Percentiles rank a stretch among this genome's conserved stretches.
Evolutionary conservation across 1,284 basidiomycete genomes (phyloP).

Genomic region (Phenoliferia sp.): DNA sequence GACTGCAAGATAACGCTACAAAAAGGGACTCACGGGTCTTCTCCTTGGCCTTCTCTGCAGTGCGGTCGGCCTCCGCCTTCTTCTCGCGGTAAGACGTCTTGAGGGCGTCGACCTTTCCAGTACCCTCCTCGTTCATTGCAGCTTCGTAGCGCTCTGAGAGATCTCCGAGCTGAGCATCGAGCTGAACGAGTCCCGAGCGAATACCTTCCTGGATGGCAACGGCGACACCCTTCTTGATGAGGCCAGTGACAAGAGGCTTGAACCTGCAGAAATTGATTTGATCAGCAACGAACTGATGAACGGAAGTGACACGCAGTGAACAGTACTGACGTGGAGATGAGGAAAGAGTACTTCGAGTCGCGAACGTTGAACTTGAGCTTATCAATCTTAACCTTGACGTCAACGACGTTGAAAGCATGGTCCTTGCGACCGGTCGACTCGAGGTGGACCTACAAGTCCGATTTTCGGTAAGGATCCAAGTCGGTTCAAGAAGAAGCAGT

Average conservation of each 20-base stretch:
- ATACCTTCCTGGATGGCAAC: slow-evolving; percentile 75
- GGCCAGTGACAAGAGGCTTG: slow-evolving; percentile 61
- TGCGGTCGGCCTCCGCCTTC: slow-evolving; percentile 40
- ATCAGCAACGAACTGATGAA: slow-evolving; percentile 34
- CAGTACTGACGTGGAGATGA: slow-evolving; percentile 46
- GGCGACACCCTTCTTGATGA: slow-evolving; percentile 87
- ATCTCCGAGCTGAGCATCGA: slow-evolving; percentile 78
- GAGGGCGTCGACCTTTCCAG: slow-evolving; percentile 45
- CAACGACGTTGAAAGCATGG: slow-evolving; percentile 70
- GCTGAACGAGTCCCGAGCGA: slow-evolving; percentile 72
- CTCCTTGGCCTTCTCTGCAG: slow-evolving; percentile 38
- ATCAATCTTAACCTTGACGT: slow-evolving; percentile 61
- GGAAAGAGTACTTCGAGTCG: slow-evolving; percentile 81
- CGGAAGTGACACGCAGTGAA: slow-evolving; percentile 53
- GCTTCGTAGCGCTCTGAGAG: slow-evolving; percentile 70
- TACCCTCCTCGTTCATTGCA: slow-evolving; percentile 56
- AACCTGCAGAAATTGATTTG: slow-evolving; percentile 36
- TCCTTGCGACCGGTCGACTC: slow-evolving; percentile 42
- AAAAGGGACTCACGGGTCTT: slow-evolving; percentile 32
- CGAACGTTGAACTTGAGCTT: slow-evolving; percentile 85
- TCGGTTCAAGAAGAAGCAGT: not conserved
- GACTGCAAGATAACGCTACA: not conserved
- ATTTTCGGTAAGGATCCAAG: no score
- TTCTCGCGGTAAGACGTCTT: slow-evolving; percentile 57
- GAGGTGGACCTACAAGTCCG: slow-evolving; percentile 50